A percentile compares a stretch with the other conserved stretches of the same genome.
phyloP scores from a whole-genome alignment of 2,329 filamentous ascomycete species.

The Colletotrichum horii region DNA sequence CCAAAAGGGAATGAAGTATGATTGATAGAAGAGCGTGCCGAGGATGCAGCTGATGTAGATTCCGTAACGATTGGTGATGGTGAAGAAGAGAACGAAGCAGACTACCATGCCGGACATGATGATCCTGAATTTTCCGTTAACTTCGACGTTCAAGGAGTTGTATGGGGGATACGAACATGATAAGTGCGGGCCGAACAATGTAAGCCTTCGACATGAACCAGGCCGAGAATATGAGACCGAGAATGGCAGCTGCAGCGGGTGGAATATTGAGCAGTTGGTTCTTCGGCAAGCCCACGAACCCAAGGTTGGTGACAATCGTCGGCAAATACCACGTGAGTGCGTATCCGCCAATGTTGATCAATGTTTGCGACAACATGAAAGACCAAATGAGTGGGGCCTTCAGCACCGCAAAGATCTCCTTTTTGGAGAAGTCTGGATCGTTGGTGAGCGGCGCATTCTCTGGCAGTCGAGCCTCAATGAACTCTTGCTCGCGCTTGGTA shows the following conservation, averaged over 20 bases:
- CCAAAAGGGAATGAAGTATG: constrained; percentile 52
- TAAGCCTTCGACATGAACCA: constrained; percentile 41
- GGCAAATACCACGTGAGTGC: constrained; percentile 46
- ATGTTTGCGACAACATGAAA: constrained; percentile 31
- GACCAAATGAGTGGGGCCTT: constrained; percentile 26
- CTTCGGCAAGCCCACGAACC: constrained; percentile 43
- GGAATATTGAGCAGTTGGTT: constrained; percentile 53
- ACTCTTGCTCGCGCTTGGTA: constrained; percentile 42
- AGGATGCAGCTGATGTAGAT: constrained; percentile 50
- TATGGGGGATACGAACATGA: constrained; percentile 30
- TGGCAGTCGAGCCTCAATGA: constrained; percentile 40
- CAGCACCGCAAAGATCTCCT: constrained; percentile 39
- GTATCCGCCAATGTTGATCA: constrained; percentile 45
- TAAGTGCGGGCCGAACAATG: constrained; percentile 41
- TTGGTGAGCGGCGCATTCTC: constrained; percentile 41
- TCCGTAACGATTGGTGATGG: constrained; percentile 38
- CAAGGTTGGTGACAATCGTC: constrained; percentile 44
- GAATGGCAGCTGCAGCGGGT: constrained; percentile 44
- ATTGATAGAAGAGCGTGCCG: constrained; percentile 46
- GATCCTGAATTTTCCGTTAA: constrained; percentile 22
- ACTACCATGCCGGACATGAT: constrained; percentile 44
- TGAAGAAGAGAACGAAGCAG: constrained; percentile 48
- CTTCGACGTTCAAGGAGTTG: fast-evolving
- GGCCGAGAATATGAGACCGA: constrained; percentile 42
- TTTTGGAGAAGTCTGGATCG: constrained; percentile 38